Evolutionary conservation across 1,284 basidiomycete species (phyloP).

Genomic region (Porogramme epimiltina): DNA sequence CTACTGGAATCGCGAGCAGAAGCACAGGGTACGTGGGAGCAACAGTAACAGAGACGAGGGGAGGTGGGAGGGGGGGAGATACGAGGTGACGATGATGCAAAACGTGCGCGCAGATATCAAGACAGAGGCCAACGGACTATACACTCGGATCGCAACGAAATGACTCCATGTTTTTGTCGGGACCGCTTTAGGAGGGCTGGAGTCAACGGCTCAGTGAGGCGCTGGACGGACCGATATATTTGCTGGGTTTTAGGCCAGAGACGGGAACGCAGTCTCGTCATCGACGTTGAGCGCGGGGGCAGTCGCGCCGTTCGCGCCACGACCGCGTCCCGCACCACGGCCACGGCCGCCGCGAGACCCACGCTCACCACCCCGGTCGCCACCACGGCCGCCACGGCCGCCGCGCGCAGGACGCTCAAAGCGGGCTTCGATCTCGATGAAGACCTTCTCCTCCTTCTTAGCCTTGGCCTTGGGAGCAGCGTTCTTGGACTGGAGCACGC

Average conservation of each 20-base stretch:
- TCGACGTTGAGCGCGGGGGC: slow-evolving; percentile 59
- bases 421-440: slow-evolving; percentile 75
- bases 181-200: slow-evolving; percentile 7
- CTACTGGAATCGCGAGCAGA: slow-evolving; percentile 16
- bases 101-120: slow-evolving; percentile 18
- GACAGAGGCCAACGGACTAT: slow-evolving; percentile 14
- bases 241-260: slow-evolving; percentile 54
- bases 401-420: slow-evolving; percentile 73
- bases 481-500: slow-evolving; percentile 66
- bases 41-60: slow-evolving; percentile 10
- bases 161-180: slow-evolving; percentile 22
- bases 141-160: slow-evolving; percentile 7
- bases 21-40: slow-evolving; percentile 14
- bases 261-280: slow-evolving; percentile 85
- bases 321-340: slow-evolving; percentile 46
- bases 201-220: slow-evolving; percentile 9
- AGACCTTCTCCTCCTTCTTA: slow-evolving; percentile 81
- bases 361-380: slow-evolving; percentile 38
- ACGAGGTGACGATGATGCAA: slow-evolving; percentile 21
- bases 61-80: slow-evolving; percentile 9
- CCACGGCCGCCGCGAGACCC: slow-evolving; percentile 37
- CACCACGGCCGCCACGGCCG: slow-evolving; percentile 46
- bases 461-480: slow-evolving; percentile 57
- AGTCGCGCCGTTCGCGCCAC: slow-evolving; percentile 36
- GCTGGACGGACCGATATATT: slow-evolving; percentile 10